Conservation (phyloP, 2,329 filamentous ascomycete species). For the Trichoderma koningiopsis region DNA sequence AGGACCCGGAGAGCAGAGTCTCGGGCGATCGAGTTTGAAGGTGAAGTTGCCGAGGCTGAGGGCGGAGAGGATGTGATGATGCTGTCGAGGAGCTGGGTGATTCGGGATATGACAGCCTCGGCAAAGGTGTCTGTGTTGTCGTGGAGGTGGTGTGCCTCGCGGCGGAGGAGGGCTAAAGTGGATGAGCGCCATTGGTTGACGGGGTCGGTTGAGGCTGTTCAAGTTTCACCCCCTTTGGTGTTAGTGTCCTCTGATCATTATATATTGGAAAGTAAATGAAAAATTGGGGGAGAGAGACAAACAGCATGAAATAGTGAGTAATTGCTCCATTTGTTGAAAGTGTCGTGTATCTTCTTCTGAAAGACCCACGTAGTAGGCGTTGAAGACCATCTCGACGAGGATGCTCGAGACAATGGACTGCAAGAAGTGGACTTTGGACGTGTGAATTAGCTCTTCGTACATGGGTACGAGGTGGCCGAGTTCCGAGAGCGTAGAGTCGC, state of each 20-base stretch:
- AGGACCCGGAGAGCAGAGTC: slow-evolving; percentile 57
- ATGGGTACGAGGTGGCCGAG: slow-evolving; percentile 56
- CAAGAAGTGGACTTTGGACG: slow-evolving; percentile 62
- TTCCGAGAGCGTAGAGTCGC: slow-evolving; percentile 46
- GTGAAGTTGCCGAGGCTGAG: slow-evolving; percentile 29
- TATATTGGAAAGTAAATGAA: not conserved
- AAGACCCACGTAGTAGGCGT: slow-evolving; percentile 65
- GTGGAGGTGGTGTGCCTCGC: slow-evolving; percentile 53
- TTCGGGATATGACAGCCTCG: slow-evolving; percentile 47
- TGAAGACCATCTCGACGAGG: slow-evolving; percentile 63
- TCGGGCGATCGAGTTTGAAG: slow-evolving; percentile 38
- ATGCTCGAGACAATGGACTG: slow-evolving; percentile 63
- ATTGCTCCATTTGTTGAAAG: slow-evolving; percentile 52
- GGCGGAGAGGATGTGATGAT: slow-evolving; percentile 45
- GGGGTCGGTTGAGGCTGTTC: slow-evolving; percentile 50
- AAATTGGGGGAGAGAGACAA: slow-evolving; percentile 25
- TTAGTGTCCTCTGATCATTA: not conserved
- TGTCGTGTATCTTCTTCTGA: slow-evolving; percentile 55
- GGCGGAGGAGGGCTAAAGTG: slow-evolving; percentile 62
- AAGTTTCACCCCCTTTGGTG: not conserved
- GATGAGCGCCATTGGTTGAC: slow-evolving; percentile 68
- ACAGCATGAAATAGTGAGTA: slow-evolving; percentile 47
- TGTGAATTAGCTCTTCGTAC: slow-evolving; percentile 56
- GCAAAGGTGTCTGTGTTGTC: slow-evolving; percentile 47
- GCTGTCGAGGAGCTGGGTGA: slow-evolving; percentile 53